Evolutionary conservation across 1,284 basidiomycete genomes (phyloP), one percentile per base, ranked within the genome.

Genomic region (Cystobasidiaceae sp.): DNA sequence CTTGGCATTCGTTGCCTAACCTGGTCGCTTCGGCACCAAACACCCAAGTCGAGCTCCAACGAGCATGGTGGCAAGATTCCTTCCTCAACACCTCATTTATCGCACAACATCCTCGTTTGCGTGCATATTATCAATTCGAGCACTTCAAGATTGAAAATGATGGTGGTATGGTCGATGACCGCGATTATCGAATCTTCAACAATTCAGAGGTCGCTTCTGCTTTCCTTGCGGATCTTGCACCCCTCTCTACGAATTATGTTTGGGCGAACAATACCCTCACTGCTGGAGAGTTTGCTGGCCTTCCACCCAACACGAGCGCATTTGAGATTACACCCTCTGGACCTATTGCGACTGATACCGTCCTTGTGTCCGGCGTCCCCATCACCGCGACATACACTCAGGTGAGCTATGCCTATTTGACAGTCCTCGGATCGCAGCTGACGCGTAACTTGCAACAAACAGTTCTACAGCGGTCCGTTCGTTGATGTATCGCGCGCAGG

Each of bases 171-270:
- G 13, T 59, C 27, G 73, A 74, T 67, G 43, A 68, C 4, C 72
- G 73, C 45, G 73, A 74, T 61, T 74, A 68, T 67, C 69, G 73
- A 45, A 37, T 74, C 15, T 61, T 68, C 6, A 74, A 74, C 65
- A 46, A 52, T 27, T 66, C 71, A 2, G 61, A 6, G 2, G 67
- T 71, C 21, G 50, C 62, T 19, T n/a, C 45, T n/a, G 71, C 69
- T 27, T 63, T 74, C 56, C 13, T 25, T 4, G 55, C 69, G 34
- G 73, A 68, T 48, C 27, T 73, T 30, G 11, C 46, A 5, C 46
- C 66, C 37, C 48, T 69, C 45, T 64, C 61, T n/a, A 62, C 50
- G 33, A 67, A 66, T 34, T 72, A 51, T 30, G 50, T 63, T 11
- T 61, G 48, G 37, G 59, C 66, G 7, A 58, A 58, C 52, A 64